phyloP scores from a whole-genome alignment of 768 basidiomycete species.

The Mycena albidolilacea region DNA sequence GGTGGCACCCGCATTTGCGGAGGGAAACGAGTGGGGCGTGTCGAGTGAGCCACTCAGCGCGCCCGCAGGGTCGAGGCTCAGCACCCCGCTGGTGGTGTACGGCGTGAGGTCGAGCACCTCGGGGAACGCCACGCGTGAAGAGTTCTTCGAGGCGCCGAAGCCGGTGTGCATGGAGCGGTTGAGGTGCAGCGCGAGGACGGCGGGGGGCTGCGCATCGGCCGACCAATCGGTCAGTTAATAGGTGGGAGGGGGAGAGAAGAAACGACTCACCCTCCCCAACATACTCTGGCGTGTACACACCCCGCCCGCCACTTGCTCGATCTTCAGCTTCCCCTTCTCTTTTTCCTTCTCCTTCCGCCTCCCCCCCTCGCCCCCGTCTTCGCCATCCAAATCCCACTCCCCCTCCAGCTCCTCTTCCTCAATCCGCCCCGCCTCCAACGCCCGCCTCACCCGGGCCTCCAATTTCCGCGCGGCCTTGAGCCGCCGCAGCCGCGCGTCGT shows the following conservation, averaged over 20 bases:
- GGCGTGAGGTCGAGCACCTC: constrained; percentile 92
- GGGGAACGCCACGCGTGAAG: constrained; percentile 84
- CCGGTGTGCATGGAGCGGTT: constrained; percentile 88
- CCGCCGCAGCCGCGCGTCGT: constrained; percentile 75
- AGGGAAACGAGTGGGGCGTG: neutral
- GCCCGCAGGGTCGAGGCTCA: constrained; percentile 73
- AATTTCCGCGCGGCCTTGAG: constrained; percentile 80
- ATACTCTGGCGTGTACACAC: constrained; percentile 93
- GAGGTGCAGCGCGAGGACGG: constrained; percentile 89
- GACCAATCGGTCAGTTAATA: neutral
- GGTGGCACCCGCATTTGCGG: neutral
- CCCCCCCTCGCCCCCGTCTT: neutral
- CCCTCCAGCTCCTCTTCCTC: constrained; percentile 73
- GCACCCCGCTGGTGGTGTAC: constrained; percentile 78
- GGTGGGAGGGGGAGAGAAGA: neutral
- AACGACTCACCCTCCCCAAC: constrained; percentile 81
- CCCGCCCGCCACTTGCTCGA: constrained; percentile 83
- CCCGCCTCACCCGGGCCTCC: constrained; percentile 70
- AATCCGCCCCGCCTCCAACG: constrained; percentile 81
- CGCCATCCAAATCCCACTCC: constrained; percentile 31
- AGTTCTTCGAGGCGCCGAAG: constrained; percentile 90
- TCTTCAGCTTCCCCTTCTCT: constrained; percentile 55
- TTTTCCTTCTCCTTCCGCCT: constrained; percentile 65
- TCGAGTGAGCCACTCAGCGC: constrained; percentile 63
- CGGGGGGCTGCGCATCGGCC: constrained; percentile 86